Percentiles rank a stretch among this genome's conserved stretches.
phyloP scores from a whole-genome alignment of 495 filamentous ascomycete genomes.

The Bacidia rubella region DNA sequence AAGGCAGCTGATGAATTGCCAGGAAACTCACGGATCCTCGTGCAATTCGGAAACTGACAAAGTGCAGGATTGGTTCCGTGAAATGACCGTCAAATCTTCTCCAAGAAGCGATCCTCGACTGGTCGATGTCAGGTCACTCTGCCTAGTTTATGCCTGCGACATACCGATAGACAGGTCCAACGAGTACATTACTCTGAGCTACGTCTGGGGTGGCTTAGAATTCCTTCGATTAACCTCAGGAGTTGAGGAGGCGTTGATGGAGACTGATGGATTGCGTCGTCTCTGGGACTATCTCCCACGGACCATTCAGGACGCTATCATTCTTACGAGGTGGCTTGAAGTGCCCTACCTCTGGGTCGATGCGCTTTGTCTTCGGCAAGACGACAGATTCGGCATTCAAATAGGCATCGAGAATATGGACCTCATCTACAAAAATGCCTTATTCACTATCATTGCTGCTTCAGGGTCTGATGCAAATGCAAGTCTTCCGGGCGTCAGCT shows the following conservation, averaged over 20 bases:
- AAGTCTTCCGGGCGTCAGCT: neutral
- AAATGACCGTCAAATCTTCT: too few relatives aligned
- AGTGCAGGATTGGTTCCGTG: too few relatives aligned
- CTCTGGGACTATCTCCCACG: neutral
- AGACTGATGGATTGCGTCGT: neutral
- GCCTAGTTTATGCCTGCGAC: too few relatives aligned
- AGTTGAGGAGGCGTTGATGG: neutral
- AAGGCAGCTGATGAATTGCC: too few relatives aligned
- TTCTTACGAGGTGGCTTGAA: conserved; percentile 4
- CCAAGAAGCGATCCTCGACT: too few relatives aligned
- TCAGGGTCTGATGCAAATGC: conserved; percentile 2
- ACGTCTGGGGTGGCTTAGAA: neutral
- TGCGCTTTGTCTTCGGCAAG: conserved; percentile 6
- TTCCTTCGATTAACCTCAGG: neutral
- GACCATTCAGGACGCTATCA: conserved; percentile 13
- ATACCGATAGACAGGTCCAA: too few relatives aligned
- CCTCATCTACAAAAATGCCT: conserved; percentile 2
- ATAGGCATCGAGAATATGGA: conserved; percentile 1
- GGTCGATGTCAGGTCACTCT: too few relatives aligned
- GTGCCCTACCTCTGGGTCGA: conserved; percentile 13
- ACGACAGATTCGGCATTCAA: neutral
- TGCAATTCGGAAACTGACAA: too few relatives aligned
- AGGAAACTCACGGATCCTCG: too few relatives aligned
- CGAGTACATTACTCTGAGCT: neutral
- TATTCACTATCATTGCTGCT: conserved; percentile 5